Evolutionary conservation across 1,284 basidiomycete species (phyloP), one percentile per base, ranked within the genome.

Genomic region (Gomphus sp.): DNA sequence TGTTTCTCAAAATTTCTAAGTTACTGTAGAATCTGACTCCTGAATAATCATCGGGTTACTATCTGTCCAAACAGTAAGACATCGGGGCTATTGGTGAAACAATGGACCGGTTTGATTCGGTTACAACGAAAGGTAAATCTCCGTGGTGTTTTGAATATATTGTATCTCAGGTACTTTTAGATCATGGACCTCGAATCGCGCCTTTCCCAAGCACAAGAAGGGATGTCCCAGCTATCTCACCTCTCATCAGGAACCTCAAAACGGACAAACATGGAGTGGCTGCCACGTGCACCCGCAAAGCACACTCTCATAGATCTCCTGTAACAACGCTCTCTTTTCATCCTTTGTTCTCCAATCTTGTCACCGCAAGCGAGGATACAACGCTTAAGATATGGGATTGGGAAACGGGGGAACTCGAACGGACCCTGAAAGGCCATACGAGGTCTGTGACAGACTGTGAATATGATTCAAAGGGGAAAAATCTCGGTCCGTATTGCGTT

Each of bases 381-480:
- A 92, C 85, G 2, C 81, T 95, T 66, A 95, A 95, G 74, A 83
- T 96, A 55, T 95, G 93, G 92, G 93, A 96, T 69, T 96, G 93
- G 92, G 93, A 96, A 69, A 89, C 89, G 43, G 93, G 93, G 31
- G 93, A 95, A 64, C 89, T 94, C 67, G 93, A 96, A 70, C 74
- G 90, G 61, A 95, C 93, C 8, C 73, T 96, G 61, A 96, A 95
- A 72, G 91, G 93, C 0, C 93, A 96, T 74, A 95, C 93, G 41
- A 92, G 91, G 69, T 82, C 88, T 18, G 87, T 96, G 18, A 84
- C 84, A 69, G 91, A 94, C 71, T 83, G 92, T 53, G 90, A 93
- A 67, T 96, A 90, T 69, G 92, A 95, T 70, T 80, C 82, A 62
- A 91, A 89, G 71, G 93, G 93, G 28, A 83, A 83, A 64, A 72